A percentile compares a stretch with the other conserved stretches of the same genome.
Conservation (phyloP, 2,329 filamentous ascomycete species). For the Ceratocystis harringtonii region DNA sequence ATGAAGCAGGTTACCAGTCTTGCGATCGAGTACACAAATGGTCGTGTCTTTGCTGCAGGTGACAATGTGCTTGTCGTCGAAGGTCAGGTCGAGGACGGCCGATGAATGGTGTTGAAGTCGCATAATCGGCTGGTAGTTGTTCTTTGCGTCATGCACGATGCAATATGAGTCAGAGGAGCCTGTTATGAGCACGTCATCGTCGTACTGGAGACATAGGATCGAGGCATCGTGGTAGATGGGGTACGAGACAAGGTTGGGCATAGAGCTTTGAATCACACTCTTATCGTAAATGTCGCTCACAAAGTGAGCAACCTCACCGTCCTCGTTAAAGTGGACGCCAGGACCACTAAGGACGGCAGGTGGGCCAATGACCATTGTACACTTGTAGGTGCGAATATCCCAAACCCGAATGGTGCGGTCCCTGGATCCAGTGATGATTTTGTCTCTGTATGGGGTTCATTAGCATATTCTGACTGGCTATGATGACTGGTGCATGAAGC, state of each 20-base stretch:
- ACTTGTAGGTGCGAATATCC: conserved; percentile 82
- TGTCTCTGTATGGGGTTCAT: conserved; percentile 46
- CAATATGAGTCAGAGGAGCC: conserved; percentile 85
- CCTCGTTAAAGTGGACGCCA: conserved; percentile 36
- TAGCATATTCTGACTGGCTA: not conserved
- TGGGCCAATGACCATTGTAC: conserved; percentile 73
- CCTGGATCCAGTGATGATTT: conserved; percentile 91
- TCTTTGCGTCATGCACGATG: conserved; percentile 76
- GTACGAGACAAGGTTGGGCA: conserved; percentile 42
- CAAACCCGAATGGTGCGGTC: conserved; percentile 93
- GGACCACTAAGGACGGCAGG: conserved; percentile 44
- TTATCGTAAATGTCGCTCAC: conserved; percentile 35
- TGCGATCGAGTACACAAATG: conserved; percentile 88
- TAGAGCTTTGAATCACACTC: conserved; percentile 28
- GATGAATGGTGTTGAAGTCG: conserved; percentile 67
- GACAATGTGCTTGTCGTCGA: conserved; percentile 83
- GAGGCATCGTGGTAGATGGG: conserved; percentile 69
- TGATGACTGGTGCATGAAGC: not conserved
- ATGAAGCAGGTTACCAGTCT: conserved; percentile 59
- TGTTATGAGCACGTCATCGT: conserved; percentile 82
- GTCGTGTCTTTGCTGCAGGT: conserved; percentile 93
- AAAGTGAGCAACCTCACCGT: conserved; percentile 39
- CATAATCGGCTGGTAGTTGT: conserved; percentile 62
- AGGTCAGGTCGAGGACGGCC: conserved; percentile 84
- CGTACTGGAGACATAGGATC: conserved; percentile 89